Percentiles rank a stretch among this genome's conserved stretches.
phyloP scores from a whole-genome alignment of 1,284 basidiomycete species.

The Agroathelia rolfsii region DNA sequence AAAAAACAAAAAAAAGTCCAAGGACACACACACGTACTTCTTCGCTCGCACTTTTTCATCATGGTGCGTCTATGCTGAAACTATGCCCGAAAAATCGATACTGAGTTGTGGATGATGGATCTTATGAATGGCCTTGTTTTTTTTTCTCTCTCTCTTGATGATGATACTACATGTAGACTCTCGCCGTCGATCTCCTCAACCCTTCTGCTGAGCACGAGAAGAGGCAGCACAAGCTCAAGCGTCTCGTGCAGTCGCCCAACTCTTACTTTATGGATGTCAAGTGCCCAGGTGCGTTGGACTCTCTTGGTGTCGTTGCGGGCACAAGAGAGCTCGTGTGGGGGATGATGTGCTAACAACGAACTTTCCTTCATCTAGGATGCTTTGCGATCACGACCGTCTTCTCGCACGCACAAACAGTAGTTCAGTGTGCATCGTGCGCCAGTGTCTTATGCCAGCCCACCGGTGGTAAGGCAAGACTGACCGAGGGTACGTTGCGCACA shows the following conservation, averaged over 20 bases:
- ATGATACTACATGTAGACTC: slow-evolving; percentile 64
- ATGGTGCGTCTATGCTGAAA: too few relatives aligned
- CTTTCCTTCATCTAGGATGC: slow-evolving; percentile 49
- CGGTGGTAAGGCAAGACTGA: slow-evolving; percentile 96
- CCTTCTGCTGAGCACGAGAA: slow-evolving; percentile 82
- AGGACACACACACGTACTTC: too few relatives aligned
- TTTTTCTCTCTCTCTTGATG: too few relatives aligned
- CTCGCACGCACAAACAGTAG: slow-evolving; percentile 91
- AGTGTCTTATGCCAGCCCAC: slow-evolving; percentile 97
- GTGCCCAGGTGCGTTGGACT: slow-evolving; percentile 75
- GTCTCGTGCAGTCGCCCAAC: slow-evolving; percentile 95
- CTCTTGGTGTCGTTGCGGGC: too few relatives aligned
- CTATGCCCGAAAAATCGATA: too few relatives aligned
- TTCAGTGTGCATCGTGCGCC: slow-evolving; percentile 87
- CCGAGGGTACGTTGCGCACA: slow-evolving; percentile 84
- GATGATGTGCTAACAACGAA: slow-evolving; percentile 10
- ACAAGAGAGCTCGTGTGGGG: neutral
- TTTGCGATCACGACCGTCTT: slow-evolving; percentile 94
- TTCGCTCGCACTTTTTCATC: too few relatives aligned
- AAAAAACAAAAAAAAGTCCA: too few relatives aligned
- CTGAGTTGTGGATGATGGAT: too few relatives aligned
- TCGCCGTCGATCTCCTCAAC: slow-evolving; percentile 98
- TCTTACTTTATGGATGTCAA: slow-evolving; percentile 99
- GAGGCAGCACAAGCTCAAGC: slow-evolving; percentile 97
- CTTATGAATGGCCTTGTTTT: too few relatives aligned